A percentile compares a stretch with the other conserved stretches of the same genome.
Evolutionary conservation across 2,329 filamentous ascomycete species (phyloP).

Genomic region (Talaromyces sp.): DNA sequence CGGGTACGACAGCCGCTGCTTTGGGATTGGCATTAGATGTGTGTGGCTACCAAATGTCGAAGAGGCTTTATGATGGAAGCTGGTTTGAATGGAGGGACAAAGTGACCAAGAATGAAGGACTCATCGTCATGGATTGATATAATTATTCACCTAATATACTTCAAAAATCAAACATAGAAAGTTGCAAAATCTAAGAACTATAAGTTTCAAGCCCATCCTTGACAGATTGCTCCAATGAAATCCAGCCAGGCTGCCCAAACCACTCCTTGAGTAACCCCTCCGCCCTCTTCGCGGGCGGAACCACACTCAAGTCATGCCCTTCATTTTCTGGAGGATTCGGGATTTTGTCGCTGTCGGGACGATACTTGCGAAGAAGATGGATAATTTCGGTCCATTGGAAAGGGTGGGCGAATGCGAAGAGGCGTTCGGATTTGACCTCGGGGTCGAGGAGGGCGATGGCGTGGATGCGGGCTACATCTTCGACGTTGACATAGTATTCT

Average conservation of each 20-base stretch:
- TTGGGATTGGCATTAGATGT: slow-evolving; percentile 25
- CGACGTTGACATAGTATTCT: slow-evolving; percentile 46
- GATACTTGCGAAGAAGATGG: neutral
- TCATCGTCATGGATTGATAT: slow-evolving; percentile 4
- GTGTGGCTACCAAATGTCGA: slow-evolving; percentile 22
- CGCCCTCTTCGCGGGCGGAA: neutral
- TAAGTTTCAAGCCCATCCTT: neutral
- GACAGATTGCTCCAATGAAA: slow-evolving; percentile 3
- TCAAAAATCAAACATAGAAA: neutral
- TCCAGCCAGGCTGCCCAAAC: slow-evolving; percentile 1
- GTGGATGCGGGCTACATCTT: slow-evolving; percentile 51
- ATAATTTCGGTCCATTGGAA: slow-evolving; percentile 37
- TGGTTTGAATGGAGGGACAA: slow-evolving; percentile 31
- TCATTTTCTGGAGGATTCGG: neutral
- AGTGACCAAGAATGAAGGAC: slow-evolving; percentile 16
- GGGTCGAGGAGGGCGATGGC: slow-evolving; percentile 50
- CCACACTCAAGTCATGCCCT: slow-evolving; percentile 28
- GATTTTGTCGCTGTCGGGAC: neutral
- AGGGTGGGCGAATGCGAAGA: slow-evolving; percentile 51
- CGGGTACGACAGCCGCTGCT: slow-evolving; percentile 30
- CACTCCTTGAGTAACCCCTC: slow-evolving; percentile 6
- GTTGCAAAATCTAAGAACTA: neutral
- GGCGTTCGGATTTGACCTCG: slow-evolving; percentile 45
- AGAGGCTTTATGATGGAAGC: slow-evolving; percentile 32
- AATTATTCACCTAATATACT: neutral